Evolutionary conservation across 106 monocot genomes (phyloP), one percentile per base, ranked within the genome.

Genomic region (Dendrobium huoshanense): DNA sequence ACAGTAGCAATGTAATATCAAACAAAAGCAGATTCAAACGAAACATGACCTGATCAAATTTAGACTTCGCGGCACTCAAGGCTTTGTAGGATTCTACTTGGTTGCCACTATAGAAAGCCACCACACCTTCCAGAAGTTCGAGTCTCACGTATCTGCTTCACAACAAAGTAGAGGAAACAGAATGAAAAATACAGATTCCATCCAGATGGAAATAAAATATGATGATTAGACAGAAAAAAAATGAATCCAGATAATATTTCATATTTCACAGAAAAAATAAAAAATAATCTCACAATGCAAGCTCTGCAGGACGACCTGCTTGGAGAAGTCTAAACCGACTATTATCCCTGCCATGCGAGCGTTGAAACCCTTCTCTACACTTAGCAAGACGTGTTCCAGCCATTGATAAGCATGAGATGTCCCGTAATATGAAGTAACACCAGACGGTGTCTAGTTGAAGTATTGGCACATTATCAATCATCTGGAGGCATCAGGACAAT

Each of bases 381-480:
- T 88, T 93, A 45, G 80, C 75, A 48, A 99, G 86, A 47, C 95
- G 91, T 9, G 55, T 13, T 75, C 99, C 99, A 76, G 99, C 99
- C 79, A 91, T 80, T 37, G 92, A 84, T 75, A 99, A 81, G 61
- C 93, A 90, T 19, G 99, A 99, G 55, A 95, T 84, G 73, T 99
- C 99, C 43, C 90, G 83, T 37, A 93, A 88, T 88, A 95, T 87
- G 82, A 99, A 99, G 86, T 99, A 95, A 77, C 99, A 99, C 99
- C 99, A 99, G 1, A 99, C 99, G 31, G 79, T 95, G 82, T 99
- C 99, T 25, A 99, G 81, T 88, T 99, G 88, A 78, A 99, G 99
- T 72, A 99, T 99, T 19, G 95, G 95, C 16, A 93, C 82, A 82
- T 99, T 99, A 82, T 99, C 99, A 79, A 99, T 82, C 90, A 93